phyloP scores from a whole-genome alignment of 352 stramenopile species.

The Globisporangium cylindrosporum region DNA sequence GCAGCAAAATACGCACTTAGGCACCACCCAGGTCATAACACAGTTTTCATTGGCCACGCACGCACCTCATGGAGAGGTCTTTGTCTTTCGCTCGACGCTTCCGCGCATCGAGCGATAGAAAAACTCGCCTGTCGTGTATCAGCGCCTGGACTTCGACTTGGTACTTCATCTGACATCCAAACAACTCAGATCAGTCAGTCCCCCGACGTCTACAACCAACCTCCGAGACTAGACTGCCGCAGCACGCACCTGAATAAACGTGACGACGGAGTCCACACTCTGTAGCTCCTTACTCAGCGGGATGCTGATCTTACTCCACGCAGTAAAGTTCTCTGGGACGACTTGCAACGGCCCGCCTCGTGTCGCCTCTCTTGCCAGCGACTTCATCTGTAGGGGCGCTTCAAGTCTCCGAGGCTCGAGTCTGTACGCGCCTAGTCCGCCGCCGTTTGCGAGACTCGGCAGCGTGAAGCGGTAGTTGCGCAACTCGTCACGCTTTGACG shows the following conservation, averaged over 20 bases:
- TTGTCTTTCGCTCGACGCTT: neutral
- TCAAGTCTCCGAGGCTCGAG: neutral
- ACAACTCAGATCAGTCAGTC: neutral
- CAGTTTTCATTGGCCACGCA: neutral
- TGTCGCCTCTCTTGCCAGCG: constrained; percentile 28
- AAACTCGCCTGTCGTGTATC: neutral
- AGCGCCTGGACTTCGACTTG: constrained; percentile 15
- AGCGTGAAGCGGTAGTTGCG: constrained; percentile 13
- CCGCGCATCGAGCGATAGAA: constrained; percentile 11
- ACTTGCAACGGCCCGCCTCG: constrained; percentile 25
- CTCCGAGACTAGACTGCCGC: neutral
- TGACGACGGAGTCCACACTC: constrained; percentile 19
- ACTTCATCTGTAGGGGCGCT: constrained; percentile 19
- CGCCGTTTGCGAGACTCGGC: constrained; percentile 10
- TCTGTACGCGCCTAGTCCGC: constrained; percentile 8
- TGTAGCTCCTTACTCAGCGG: constrained; percentile 24
- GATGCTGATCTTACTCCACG: constrained; percentile 34
- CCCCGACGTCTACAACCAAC: neutral
- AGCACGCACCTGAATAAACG: constrained; percentile 28
- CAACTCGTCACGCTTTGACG: neutral
- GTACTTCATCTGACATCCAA: constrained; percentile 7
- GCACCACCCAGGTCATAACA: neutral
- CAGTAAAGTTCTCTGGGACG: constrained; percentile 30
- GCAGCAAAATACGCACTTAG: neutral
- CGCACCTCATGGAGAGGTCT: constrained; percentile 10